These are phyloP conservation scores for Vaccinium myrtillus DNA, from an alignment of 148 eudicot species.

Conservation along the genomic window DNA sequence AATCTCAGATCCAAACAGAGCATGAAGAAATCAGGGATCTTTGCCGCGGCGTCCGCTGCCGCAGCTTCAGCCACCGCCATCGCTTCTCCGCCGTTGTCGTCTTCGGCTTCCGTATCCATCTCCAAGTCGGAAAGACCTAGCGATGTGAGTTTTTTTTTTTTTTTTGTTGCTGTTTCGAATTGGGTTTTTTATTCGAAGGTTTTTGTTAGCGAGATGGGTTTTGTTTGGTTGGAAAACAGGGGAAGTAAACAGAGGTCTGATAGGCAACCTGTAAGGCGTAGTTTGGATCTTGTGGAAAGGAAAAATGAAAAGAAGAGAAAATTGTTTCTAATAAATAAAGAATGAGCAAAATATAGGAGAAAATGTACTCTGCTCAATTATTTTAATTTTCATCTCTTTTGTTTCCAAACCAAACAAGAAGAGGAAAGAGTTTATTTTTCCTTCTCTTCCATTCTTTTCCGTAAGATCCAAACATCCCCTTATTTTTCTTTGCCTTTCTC, in stretches of 20 bases:
- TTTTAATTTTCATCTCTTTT: too few species aligned
- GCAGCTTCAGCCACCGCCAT: constrained; percentile 12
- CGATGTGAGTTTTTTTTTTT: not conserved
- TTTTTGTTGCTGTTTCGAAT: not conserved
- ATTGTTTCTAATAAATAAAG: too few species aligned
- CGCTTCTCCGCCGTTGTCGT: not conserved
- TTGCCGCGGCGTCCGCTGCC: constrained; percentile 16
- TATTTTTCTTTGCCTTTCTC: not conserved
- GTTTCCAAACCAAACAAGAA: too few species aligned
- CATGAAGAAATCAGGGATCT: constrained; percentile 14
- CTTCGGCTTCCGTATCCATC: not conserved
- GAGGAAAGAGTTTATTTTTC: too few species aligned
- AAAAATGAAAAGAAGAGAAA: too few species aligned
- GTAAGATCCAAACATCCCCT: too few species aligned
- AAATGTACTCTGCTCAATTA: too few species aligned
- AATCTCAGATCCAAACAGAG: not conserved
- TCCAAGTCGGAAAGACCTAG: not conserved
- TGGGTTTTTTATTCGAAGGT: not conserved
- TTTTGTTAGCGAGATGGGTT: not conserved
- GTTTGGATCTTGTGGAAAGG: too few species aligned
- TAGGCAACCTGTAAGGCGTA: not conserved
- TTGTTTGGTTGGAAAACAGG: not conserved
- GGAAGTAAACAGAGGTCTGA: not conserved
- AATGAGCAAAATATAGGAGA: too few species aligned
- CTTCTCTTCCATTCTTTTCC: too few species aligned